Conservation (phyloP, 495 filamentous ascomycete genomes). For the Terfezia claveryi region DNA sequence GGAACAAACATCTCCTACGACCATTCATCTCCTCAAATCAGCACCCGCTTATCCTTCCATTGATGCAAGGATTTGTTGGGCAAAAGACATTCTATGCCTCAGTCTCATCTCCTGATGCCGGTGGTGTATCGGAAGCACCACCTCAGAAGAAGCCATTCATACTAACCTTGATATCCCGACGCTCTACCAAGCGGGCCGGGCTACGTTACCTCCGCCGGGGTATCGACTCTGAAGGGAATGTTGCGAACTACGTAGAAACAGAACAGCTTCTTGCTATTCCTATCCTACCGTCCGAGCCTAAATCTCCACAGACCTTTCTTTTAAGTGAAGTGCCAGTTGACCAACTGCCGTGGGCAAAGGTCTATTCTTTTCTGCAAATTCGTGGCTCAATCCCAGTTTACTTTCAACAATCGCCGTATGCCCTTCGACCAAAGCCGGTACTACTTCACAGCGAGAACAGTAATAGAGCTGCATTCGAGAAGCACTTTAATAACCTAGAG, state of each 20-base stretch:
- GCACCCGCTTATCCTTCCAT: slow-evolving; percentile 47
- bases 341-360: slow-evolving; percentile 31
- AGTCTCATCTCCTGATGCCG: slow-evolving; percentile 5
- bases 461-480: slow-evolving; percentile 54
- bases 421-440: slow-evolving; percentile 68
- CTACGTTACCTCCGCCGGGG: slow-evolving; percentile 81
- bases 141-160: slow-evolving; percentile 28
- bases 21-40: slow-evolving; percentile 50
- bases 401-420: slow-evolving; percentile 82
- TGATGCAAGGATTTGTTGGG: slow-evolving; percentile 90
- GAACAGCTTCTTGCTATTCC: slow-evolving; percentile 66
- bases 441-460: slow-evolving; percentile 52
- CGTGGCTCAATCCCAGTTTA: slow-evolving; percentile 78
- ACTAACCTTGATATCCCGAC: slow-evolving; percentile 68
- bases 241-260: slow-evolving; percentile 81
- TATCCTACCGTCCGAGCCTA: neutral
- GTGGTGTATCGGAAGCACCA: slow-evolving; percentile 12
- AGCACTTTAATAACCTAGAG: slow-evolving; percentile 48
- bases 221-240: slow-evolving; percentile 65
- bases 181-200: slow-evolving; percentile 64
- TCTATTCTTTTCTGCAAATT: slow-evolving; percentile 66
- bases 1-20: slow-evolving; percentile 57
- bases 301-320: neutral
- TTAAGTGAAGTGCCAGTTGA: slow-evolving; percentile 22
- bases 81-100: slow-evolving; percentile 48